These are phyloP conservation scores for Suillus paluster DNA, from an alignment of 768 basidiomycete species.

Conservation along the genomic window DNA sequence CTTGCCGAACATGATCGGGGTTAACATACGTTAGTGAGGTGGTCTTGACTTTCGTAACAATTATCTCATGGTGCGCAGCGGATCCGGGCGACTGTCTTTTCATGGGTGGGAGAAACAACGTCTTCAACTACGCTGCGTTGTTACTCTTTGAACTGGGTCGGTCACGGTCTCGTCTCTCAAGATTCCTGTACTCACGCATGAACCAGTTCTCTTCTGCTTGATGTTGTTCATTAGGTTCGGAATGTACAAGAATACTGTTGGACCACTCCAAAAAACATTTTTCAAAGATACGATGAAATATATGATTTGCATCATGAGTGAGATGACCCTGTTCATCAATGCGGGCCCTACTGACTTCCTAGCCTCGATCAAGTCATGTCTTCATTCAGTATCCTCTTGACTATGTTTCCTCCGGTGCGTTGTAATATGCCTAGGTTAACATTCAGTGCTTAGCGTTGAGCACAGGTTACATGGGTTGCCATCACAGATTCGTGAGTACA, in stretches of 20 bases:
- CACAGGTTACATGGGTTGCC: neutral
- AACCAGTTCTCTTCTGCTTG: neutral
- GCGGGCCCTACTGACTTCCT: neutral
- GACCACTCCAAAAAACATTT: neutral
- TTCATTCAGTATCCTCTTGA: neutral
- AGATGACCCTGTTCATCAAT: neutral
- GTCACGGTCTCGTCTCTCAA: too few species aligned
- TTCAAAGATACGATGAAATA: neutral
- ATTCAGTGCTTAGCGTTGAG: neutral
- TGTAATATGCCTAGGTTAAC: neutral
- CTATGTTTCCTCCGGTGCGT: neutral
- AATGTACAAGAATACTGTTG: too few species aligned
- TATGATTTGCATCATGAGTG: neutral
- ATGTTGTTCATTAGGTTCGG: neutral
- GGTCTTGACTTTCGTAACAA: neutral
- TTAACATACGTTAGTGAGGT: neutral
- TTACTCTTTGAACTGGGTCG: neutral
- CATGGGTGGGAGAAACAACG: neutral
- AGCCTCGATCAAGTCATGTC: neutral
- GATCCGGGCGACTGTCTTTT: neutral
- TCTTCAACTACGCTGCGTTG: neutral
- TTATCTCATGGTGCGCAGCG: neutral
- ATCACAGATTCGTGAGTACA: too few species aligned
- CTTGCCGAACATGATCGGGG: too few species aligned
- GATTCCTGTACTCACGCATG: too few species aligned